Base-by-base conservation (phyloP, 805 yeast species). In the Myxozyma neotropica region DNA sequence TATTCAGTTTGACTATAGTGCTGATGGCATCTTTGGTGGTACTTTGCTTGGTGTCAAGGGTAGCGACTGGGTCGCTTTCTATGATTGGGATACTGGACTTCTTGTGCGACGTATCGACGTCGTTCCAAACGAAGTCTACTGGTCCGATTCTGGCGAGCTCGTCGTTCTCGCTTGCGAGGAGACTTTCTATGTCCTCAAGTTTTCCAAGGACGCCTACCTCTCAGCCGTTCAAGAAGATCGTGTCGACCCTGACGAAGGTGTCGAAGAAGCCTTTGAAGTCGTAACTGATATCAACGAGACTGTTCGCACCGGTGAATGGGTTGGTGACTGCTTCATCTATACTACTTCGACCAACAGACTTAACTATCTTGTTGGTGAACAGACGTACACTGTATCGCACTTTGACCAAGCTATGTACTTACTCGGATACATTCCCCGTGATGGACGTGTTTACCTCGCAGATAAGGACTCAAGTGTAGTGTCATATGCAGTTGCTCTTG, bases 311-410 rank as follows among this genome's bases (percentile, higher is more conserved):
- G 97, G 97, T 70, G 87, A 86, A 73, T 94, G 97, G 91, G 91
- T 92, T 69, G 99, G 98, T 67, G 98, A 94, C 77, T 97, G 94
- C 47, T 92, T 93, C 73, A 83, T 94, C 55, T 94, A 87, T 78
- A 89, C 97, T 15, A 90, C 97, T 1, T 71, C 84, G 19, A 80
- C 95, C 24, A 89, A 91, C 76, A 84, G 98, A 74, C 80, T 94
- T 71, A 93, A 92, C 76, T 94, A 94, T 73, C 83, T 91, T 63
- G 98, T 94, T 61, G 99, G 99, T 69, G 96, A 96, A 40, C 89
- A 91, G 70, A 85, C 88, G 24, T 89, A 90, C 74, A 94, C 91
- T 72, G 83, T 94, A 74, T 91, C 93, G 36, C 98, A 94, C 77
- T 92, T 88, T 70, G 96, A 94, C 71, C 89, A 86, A 73, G 84